Evolutionary conservation across 257 asterid genomes (phyloP).

Genomic region (Asclepias syriaca): DNA sequence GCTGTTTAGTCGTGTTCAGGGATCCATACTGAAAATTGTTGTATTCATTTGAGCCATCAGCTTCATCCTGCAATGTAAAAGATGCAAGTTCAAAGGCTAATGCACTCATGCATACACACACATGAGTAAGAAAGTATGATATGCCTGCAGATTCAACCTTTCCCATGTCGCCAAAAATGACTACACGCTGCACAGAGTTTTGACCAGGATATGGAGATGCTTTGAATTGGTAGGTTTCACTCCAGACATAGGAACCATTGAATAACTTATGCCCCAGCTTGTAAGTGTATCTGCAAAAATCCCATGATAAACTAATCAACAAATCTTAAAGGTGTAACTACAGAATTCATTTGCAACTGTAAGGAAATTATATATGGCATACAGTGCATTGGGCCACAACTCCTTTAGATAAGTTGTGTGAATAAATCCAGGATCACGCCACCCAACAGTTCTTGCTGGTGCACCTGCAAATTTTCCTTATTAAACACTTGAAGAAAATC

Average conservation of each 20-base stretch:
- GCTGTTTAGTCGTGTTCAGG: conserved; percentile 83
- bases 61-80: conserved; percentile 57
- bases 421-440: conserved; percentile 68
- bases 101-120: background rate
- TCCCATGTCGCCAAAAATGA: conserved; percentile 97
- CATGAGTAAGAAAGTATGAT: background rate
- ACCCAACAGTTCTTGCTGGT: conserved; percentile 62
- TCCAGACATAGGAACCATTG: conserved; percentile 64
- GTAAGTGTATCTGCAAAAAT: conserved; percentile 71
- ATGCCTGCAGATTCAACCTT: conserved; percentile 42
- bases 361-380: conserved; percentile 10
- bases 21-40: conserved; percentile 72
- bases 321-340: background rate
- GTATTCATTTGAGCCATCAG: conserved; percentile 92
- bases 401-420: conserved; percentile 54
- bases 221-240: conserved; percentile 56
- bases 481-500: background rate
- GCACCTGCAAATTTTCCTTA: conserved; percentile 48
- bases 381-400: conserved; percentile 49
- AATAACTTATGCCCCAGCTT: conserved; percentile 70
- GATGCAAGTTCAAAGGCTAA: background rate
- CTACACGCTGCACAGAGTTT: conserved; percentile 69
- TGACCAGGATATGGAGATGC: conserved; percentile 97
- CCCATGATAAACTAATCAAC: background rate
- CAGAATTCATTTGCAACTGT: background rate